These are phyloP conservation scores for Moniliella sp. DNA, from an alignment of 1,284 basidiomycete genomes.

Conservation along the genomic window DNA sequence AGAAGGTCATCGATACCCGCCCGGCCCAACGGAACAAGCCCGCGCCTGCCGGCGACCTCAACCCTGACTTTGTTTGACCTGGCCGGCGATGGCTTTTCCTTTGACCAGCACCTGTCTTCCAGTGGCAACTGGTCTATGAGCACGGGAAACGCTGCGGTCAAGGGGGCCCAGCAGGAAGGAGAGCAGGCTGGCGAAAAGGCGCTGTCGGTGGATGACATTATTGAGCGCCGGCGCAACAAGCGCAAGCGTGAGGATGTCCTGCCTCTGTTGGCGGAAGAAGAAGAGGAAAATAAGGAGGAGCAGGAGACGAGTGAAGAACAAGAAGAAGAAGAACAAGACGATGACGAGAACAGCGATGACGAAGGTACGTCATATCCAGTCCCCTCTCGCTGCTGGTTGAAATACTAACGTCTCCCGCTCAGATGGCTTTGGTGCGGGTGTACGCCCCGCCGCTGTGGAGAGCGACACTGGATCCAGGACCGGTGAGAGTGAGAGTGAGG, in stretches of 20 bases:
- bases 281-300: conserved; percentile 5
- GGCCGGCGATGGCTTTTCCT: conserved; percentile 8
- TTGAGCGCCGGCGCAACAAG: conserved; percentile 19
- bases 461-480: conserved; percentile 29
- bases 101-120: conserved; percentile 3
- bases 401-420: conserved; percentile 1
- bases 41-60: conserved; percentile 10
- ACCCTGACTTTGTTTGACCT: conserved; percentile 17
- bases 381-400: conserved; percentile 36
- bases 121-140: conserved; percentile 17
- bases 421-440: conserved; percentile 20
- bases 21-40: neutral
- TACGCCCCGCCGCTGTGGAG: conserved; percentile 7
- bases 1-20: conserved; percentile 18
- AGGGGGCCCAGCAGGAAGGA: conserved; percentile 8
- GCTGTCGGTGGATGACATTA: conserved; percentile 28
- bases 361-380: conserved; percentile 54
- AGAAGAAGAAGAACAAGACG: conserved; percentile 25
- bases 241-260: conserved; percentile 2
- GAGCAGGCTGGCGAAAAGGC: neutral
- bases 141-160: conserved; percentile 1
- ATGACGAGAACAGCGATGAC: conserved; percentile 44
- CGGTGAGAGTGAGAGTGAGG: conserved; percentile 30
- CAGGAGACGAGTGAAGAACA: conserved; percentile 15
- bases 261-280: conserved; percentile 5